Evolutionary conservation across 495 filamentous ascomycete species (phyloP).

Genomic region (Hypoxylon cercidicola): DNA sequence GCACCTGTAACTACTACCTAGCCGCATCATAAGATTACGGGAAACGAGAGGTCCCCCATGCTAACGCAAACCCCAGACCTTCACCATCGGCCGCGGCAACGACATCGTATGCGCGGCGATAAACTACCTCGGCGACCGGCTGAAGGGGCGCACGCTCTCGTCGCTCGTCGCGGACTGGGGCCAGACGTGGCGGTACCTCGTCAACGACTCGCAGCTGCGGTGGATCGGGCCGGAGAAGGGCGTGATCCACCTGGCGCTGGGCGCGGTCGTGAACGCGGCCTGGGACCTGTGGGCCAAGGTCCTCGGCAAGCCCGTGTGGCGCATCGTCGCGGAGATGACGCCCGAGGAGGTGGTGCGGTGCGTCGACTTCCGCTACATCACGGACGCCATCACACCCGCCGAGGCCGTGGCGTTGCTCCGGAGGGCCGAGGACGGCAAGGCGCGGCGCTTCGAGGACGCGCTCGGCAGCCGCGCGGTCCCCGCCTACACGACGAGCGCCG

Average conservation of each 20-base stretch:
- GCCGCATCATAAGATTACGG: not conserved
- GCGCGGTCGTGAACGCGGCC: conserved; percentile 89
- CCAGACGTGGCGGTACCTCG: conserved; percentile 88
- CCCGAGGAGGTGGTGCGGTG: conserved; percentile 86
- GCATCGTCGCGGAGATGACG: conserved; percentile 87
- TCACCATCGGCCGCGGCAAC: conserved; percentile 96
- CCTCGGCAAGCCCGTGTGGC: conserved; percentile 88
- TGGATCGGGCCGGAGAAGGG: conserved; percentile 98
- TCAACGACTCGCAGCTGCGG: conserved; percentile 87
- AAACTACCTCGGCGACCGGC: conserved; percentile 74
- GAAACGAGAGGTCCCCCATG: not conserved
- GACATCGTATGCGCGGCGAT: conserved; percentile 93
- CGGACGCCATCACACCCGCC: conserved; percentile 87
- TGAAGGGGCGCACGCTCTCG: conserved; percentile 76
- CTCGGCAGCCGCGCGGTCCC: conserved; percentile 77
- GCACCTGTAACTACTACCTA: not conserved
- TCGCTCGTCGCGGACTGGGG: conserved; percentile 85
- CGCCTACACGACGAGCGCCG: conserved; percentile 90
- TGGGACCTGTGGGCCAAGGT: conserved; percentile 97
- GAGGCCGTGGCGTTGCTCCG: conserved; percentile 80
- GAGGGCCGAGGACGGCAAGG: conserved; percentile 70
- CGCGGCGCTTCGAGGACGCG: conserved; percentile 74
- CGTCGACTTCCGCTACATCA: conserved; percentile 95
- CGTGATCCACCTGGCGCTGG: conserved; percentile 91
- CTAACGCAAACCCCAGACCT: conserved; percentile 68